Evolutionary conservation across 2,329 filamentous ascomycete genomes (phyloP), one percentile per base, ranked within the genome.

Genomic region (Madurella fahalii): DNA sequence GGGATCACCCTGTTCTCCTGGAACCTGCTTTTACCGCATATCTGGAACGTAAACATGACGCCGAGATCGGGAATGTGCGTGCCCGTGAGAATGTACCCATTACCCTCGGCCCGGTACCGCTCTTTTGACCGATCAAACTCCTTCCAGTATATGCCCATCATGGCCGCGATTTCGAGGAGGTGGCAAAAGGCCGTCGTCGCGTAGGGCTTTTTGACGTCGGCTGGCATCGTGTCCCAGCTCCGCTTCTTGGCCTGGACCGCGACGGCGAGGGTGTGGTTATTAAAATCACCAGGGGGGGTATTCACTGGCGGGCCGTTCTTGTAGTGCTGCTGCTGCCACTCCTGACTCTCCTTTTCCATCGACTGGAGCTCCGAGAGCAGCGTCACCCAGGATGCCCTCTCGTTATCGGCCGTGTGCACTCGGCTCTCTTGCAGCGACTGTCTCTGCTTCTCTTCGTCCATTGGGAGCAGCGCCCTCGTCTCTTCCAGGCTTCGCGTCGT

Each of bases 141-240:
- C 58, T 78, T 80, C 81, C 81, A 84, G 65, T 84, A 75, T 8
- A 84, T 72, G 8, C 81, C 79, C 15, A 82, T 67, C 54, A 77
- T 75, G 4, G 77, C 77, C 25, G 78, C 72, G 56, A 82, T 76
- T 68, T 82, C 79, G 31, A 82, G 67, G 3, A 81, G 65, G 58
- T 82, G 79, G 52, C 75, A 80, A 56, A 82, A 78, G n/a, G 78
- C 77, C 0, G 75, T 80, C 0, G 76, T 81, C 2, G 77, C 78
- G 47, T 79, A 81, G 0, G 78, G 78, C 37, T 76, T 76, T 37
- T 69, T 72, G 47, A 80, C 64, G 32, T 69, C 68, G 1, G 68
- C 52, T 1, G 78, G 78, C 76, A 81, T 80, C 1, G 72, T 78
- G 58, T 80, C 77, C 77, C 77, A 80, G 57, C 74, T 77, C 3